Evolutionary conservation across 371 early-diverging fungal genomes (phyloP), one percentile per base, ranked within the genome.

Genomic region (Rhizopus microsporus): DNA sequence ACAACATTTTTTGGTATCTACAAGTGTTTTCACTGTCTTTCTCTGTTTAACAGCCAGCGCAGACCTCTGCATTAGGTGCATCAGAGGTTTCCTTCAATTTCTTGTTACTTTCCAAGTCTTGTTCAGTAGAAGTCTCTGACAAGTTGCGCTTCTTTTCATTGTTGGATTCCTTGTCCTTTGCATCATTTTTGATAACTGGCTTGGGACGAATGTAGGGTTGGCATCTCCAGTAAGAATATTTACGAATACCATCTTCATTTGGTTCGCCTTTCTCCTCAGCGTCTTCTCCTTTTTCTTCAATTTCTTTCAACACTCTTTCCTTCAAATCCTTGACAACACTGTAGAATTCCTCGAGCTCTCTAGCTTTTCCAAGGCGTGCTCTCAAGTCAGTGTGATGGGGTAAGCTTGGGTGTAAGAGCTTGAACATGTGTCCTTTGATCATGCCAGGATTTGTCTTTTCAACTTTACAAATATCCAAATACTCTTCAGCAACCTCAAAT

Each of bases 361-460:
- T 71, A 3, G 85, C 86, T 29, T 80, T 68, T 15, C 84, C 93
- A 12, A 97, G 78, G 46, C 77, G 72, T 12, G 83, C 77, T 40
- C 96, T 81, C 54, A 95, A 57, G 59, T 95, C 96, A 5, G 85
- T 86, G 67, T 94, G 88, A n/a, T 84, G 70, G 5, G 82, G 79
- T 51, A 95, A 73, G 57, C 86, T 87, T n/a, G 92, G 86, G 33
- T 86, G 82, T 68, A 94, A 89, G n/a, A 98, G 76, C 67, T 96
- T 97, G 76, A 98, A 98, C 63, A 98, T 62, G 68, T 98, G 98
- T 2, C 85, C 93, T 31, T 93, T 88, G 50, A 92, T 88, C 57
- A 76, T 80, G 23, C 83, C 71, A 12, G 81, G 53, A 29, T 79
- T 82, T 2, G 92, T 87, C 33, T 83, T 53, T 10, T 59, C 51